Percentiles rank a stretch among this genome's conserved stretches.
Evolutionary conservation across 441 rosid genomes (phyloP).

Genomic region (Lepidium campestre): DNA sequence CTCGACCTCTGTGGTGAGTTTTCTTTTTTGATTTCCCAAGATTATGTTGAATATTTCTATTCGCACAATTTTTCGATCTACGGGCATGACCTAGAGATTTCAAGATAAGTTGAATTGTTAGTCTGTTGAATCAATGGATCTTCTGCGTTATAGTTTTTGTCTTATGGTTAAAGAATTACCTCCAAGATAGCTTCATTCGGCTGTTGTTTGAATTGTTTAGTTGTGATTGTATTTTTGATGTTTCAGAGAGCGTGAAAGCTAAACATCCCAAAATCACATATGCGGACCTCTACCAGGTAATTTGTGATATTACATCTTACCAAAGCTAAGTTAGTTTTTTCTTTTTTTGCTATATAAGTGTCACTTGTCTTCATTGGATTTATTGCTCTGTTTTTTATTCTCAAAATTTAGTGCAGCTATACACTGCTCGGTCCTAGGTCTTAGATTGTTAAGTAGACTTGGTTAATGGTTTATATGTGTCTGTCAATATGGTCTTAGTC

Average conservation of each 20-base stretch:
- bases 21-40: background rate
- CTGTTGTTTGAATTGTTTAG: background rate
- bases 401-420: no score
- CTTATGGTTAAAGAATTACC: background rate
- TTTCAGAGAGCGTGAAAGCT: slow-evolving; percentile 74
- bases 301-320: no score
- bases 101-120: background rate
- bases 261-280: slow-evolving; percentile 76
- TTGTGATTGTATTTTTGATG: slow-evolving; percentile 15
- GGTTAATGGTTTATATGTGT: no score
- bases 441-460: background rate
- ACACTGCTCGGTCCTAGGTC: background rate
- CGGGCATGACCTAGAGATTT: background rate
- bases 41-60: no score
- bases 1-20: slow-evolving; percentile 68
- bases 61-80: background rate
- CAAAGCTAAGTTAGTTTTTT: no score
- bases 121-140: background rate
- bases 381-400: no score
- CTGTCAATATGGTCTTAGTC: background rate
- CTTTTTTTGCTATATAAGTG: no score
- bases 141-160: background rate
- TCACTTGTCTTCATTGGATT: no score
- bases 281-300: slow-evolving; percentile 85
- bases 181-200: background rate